Conservation (phyloP, 129 eudicot species). For the Flaveria linearis region DNA sequence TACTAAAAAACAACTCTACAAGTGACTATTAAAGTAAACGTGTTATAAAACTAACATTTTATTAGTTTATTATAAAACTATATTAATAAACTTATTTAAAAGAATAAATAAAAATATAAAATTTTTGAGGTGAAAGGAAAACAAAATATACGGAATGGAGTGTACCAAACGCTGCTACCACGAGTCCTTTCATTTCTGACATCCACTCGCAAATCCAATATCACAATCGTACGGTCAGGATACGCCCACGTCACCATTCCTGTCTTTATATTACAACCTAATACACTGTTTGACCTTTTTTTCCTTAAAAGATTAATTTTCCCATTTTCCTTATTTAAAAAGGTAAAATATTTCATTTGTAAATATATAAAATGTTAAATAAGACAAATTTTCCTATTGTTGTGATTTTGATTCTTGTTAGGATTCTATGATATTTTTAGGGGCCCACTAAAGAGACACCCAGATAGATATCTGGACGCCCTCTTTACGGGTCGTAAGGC, state of each 20-base stretch:
- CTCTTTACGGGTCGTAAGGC: too few relatives aligned
- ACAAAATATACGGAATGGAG: conserved; percentile 40
- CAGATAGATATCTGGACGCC: too few relatives aligned
- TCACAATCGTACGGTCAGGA: conserved; percentile 31
- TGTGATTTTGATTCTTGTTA: too few relatives aligned
- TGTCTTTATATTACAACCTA: conserved; percentile 13
- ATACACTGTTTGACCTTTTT: conserved; percentile 11
- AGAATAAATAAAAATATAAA: not conserved
- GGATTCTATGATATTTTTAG: too few relatives aligned
- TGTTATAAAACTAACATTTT: too few relatives aligned
- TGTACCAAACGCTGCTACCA: conserved; percentile 39
- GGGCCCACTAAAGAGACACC: too few relatives aligned
- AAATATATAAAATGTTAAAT: too few relatives aligned
- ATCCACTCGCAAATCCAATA: conserved; percentile 15
- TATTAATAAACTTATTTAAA: not conserved
- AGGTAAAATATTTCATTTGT: not conserved
- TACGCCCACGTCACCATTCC: conserved; percentile 36
- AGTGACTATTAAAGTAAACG: too few relatives aligned
- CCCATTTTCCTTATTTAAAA: not conserved
- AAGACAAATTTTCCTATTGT: too few relatives aligned
- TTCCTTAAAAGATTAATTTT: not conserved
- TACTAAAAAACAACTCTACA: too few relatives aligned
- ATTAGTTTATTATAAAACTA: too few relatives aligned
- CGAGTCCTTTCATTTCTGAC: conserved; percentile 41
- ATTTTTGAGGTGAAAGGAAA: conserved; percentile 25